Evolutionary conservation across 1,139 yeast genomes (phyloP), one percentile per base, ranked within the genome.

Genomic region (Ashbya aceris): DNA sequence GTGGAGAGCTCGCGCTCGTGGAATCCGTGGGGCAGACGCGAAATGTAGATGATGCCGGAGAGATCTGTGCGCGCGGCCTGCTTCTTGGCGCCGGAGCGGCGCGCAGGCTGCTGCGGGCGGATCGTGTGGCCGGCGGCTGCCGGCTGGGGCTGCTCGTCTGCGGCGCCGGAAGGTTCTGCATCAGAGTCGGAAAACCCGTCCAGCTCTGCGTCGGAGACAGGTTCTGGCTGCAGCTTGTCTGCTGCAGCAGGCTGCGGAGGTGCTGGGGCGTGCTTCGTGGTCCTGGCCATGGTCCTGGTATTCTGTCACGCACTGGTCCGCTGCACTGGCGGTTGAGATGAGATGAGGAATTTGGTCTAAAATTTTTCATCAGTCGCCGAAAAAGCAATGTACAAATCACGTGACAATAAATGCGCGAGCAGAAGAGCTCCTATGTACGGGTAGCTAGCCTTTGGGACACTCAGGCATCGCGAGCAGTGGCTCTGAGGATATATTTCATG

Each of bases 21-120:
- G 68, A 91, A 87, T 40, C 95, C 96, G 53, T 81, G 79, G 35
- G 98, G 98, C 51, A 91, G 74, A 61, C 97, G 78, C 41, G 97
- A 96, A 37, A 91, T 74, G 64, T 89, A 91, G 48, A 91, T 69
- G 42, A 86, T 85, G 32, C 94, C 93, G 31, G 66, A 63, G 12
- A 60, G 59, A 13, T 56, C 59, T 23, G 53, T 58, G 41, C 45
- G 41, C 36, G 50, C 54, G 30, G 49, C 45, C 3, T 40, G 46
- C 20, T 42, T 43, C 40, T 42, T 48, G 27, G 30, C 43, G 20
- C 32, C 37, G 28, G 33, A 40, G 31, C 48, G 49, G 51, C 52
- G 56, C 48, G 52, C 55, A 34, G 52, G 45, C 41, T 51, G 56
- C 44, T 61, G 49, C 40, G 54, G 59, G 49, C 51, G 56, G 46